Evolutionary conservation across 1,284 basidiomycete species (phyloP), one percentile per base, ranked within the genome.

Genomic region (Microbotryomycetes sp.): DNA sequence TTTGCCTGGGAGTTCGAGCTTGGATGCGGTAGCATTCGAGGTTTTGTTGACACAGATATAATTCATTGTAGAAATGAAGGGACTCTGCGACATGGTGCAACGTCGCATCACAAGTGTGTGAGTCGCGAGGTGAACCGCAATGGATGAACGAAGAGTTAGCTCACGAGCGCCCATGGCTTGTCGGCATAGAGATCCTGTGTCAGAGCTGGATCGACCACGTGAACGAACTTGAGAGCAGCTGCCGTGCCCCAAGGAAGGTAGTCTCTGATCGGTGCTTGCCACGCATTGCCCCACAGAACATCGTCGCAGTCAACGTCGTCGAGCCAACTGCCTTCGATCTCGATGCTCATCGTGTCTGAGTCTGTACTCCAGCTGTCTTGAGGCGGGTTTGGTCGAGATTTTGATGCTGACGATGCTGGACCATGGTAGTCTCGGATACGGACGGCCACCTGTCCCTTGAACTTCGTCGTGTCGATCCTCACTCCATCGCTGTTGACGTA

Each of bases 131-230:
- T 7, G 25, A 16, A 2, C n/a, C 30, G 30, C 42, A n/a, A 12
- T 23, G 12, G 23, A 23, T 9, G 9, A 9, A 57, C 7, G 16
- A 3, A n/a, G 16, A 29, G 1, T 2, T 3, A 7, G 30, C 66
- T 23, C 22, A 65, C 63, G 0, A 70, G 57, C 0, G 70, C 71
- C 70, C 70, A 73, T 3, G 71, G 71, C 60, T 69, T 66, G 58
- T 73, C 71, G 45, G 62, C 67, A 47, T 71, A 73, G 1, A 73
- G 54, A 47, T 73, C 71, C 48, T 70, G 70, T 5, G 60, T 56
- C n/a, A 73, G 58, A 1, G 68, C 63, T 12, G 71, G 71, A 52
- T 73, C 71, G 47, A 72, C 56, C 49, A 65, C 63, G 23, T 56
- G 54, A 12, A 69, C 63, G 55, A 73, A 70, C 15, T 62, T 54